A percentile compares a stretch with the other conserved stretches of the same genome.
These are phyloP conservation scores for Takashimella tepidaria DNA, from an alignment of 1,284 basidiomycete species.

Conservation along the genomic window DNA sequence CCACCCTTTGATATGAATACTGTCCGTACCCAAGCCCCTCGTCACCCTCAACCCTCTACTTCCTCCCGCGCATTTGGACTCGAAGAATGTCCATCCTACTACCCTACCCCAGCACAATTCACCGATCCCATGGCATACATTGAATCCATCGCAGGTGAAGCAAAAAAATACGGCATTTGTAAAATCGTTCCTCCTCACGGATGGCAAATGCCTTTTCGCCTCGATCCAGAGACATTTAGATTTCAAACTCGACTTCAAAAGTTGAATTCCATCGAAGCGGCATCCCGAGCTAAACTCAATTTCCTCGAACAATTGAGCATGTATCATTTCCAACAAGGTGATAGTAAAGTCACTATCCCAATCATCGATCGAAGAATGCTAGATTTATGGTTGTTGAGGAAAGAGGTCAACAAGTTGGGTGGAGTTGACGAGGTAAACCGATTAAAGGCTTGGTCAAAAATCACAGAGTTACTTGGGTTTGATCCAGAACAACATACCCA, in stretches of 20 bases:
- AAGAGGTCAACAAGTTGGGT: constrained; percentile 81
- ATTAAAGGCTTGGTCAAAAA: constrained; percentile 76
- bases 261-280: constrained; percentile 95
- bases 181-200: constrained; percentile 91
- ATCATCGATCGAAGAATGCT: constrained; percentile 86
- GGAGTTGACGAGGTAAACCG: constrained; percentile 73
- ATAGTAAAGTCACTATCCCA: constrained; percentile 78
- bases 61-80: constrained; percentile 68
- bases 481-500: constrained; percentile 49
- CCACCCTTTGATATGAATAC: constrained; percentile 33
- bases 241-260: constrained; percentile 95
- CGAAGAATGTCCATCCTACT: constrained; percentile 83
- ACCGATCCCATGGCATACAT: constrained; percentile 95
- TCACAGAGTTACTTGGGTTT: constrained; percentile 77
- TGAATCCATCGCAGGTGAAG: constrained; percentile 70
- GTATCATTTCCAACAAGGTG: constrained; percentile 84
- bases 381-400: constrained; percentile 87
- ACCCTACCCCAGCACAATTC: constrained; percentile 85
- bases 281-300: constrained; percentile 92
- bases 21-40: constrained; percentile 33
- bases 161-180: constrained; percentile 80
- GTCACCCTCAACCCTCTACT: constrained; percentile 27
- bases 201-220: constrained; percentile 97
- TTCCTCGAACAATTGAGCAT: constrained; percentile 95
- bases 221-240: constrained; percentile 68